phyloP scores from a whole-genome alignment of 129 eudicot genomes.

The Dittrichia graveolens region DNA sequence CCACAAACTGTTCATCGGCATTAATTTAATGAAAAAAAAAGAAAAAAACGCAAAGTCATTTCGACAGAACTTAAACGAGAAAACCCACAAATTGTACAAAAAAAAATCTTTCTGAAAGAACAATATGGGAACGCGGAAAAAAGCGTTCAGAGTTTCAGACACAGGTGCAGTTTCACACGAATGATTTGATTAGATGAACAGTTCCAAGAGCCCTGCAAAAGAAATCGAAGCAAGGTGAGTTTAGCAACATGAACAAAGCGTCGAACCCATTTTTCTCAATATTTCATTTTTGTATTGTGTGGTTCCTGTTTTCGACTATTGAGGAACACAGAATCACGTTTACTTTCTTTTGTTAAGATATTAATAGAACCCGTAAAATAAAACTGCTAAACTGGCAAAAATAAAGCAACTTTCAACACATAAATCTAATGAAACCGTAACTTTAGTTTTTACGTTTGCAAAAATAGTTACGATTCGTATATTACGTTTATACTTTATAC shows the following conservation, averaged over 20 bases:
- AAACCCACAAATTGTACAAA: constrained; percentile 27
- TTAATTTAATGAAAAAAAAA: neutral
- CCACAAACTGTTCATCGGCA: constrained; percentile 34
- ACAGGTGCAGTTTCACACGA: constrained; percentile 21
- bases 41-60: neutral
- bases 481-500: too few species aligned
- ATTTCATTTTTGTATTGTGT: neutral
- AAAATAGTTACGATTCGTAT: too few species aligned
- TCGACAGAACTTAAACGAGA: constrained; percentile 19
- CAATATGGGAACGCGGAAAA: constrained; percentile 17
- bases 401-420: too few species aligned
- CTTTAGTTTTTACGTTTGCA: too few species aligned
- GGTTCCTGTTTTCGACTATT: neutral
- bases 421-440: too few species aligned
- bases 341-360: too few species aligned
- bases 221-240: constrained; percentile 25
- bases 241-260: constrained; percentile 3
- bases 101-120: neutral
- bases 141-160: constrained; percentile 1
- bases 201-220: constrained; percentile 42
- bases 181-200: constrained; percentile 25
- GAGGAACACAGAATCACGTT: too few species aligned
- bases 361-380: too few species aligned
- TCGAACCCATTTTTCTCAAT: neutral
- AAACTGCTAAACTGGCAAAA: neutral